Percentiles rank a stretch among this genome's conserved stretches.
These are phyloP conservation scores for Epichloe baconii DNA, from an alignment of 2,329 filamentous ascomycete genomes.

Conservation along the genomic window DNA sequence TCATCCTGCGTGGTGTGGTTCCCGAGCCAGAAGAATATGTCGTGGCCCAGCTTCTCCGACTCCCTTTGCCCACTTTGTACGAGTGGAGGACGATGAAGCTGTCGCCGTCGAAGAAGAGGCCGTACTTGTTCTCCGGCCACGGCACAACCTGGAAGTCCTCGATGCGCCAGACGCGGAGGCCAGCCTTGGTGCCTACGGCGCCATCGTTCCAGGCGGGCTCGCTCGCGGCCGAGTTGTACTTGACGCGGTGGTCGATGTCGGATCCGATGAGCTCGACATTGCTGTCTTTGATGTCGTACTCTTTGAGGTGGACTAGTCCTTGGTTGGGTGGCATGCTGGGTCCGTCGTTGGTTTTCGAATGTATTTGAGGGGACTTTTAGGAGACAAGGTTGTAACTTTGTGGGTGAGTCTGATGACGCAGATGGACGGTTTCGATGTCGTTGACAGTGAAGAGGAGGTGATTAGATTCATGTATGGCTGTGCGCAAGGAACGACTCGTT, in stretches of 20 bases:
- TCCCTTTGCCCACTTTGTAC: constrained; percentile 34
- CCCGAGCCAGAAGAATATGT: constrained; percentile 60
- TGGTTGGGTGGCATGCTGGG: constrained; percentile 44
- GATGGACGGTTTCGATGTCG: too few species aligned
- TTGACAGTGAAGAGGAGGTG: too few species aligned
- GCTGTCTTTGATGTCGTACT: constrained; percentile 56
- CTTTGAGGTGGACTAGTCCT: constrained; percentile 47
- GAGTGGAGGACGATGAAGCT: constrained; percentile 54
- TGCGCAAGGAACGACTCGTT: too few species aligned
- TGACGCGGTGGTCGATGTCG: constrained; percentile 53
- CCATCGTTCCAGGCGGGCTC: constrained; percentile 57
- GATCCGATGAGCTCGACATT: constrained; percentile 54
- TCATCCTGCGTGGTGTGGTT: constrained; percentile 54
- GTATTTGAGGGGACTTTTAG: too few species aligned
- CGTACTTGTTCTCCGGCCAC: constrained; percentile 43
- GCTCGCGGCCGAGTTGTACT: constrained; percentile 49
- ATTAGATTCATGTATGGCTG: too few species aligned
- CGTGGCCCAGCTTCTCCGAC: constrained; percentile 38
- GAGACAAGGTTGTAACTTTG: too few species aligned
- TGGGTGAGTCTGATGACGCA: too few species aligned
- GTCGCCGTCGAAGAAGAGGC: constrained; percentile 53
- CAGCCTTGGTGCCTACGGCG: constrained; percentile 35
- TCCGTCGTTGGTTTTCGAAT: too few species aligned
- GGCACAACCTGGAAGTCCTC: constrained; percentile 52
- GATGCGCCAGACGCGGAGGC: constrained; percentile 52